These are phyloP conservation scores for Cystobasidium onofrii DNA, from an alignment of 768 basidiomycete species.

Conservation along the genomic window DNA sequence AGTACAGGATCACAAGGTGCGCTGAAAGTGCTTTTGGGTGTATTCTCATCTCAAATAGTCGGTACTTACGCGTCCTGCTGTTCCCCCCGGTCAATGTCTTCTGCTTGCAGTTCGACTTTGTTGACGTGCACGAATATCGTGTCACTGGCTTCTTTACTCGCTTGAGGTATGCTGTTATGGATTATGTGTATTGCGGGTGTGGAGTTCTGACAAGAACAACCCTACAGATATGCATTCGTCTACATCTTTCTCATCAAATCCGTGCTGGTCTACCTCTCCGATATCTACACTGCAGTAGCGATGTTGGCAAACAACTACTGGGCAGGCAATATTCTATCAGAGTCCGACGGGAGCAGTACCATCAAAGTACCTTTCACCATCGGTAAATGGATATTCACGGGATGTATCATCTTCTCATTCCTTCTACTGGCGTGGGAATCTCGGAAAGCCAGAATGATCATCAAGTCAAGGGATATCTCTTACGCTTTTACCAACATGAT, in stretches of 20 bases:
- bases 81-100: not conserved
- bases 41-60: not conserved
- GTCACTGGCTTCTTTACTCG: constrained; percentile 80
- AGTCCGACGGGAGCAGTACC: constrained; percentile 54
- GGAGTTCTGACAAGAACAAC: no score
- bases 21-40: constrained; percentile 32
- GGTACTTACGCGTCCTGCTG: not conserved
- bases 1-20: constrained; percentile 93
- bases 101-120: constrained; percentile 75
- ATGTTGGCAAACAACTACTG: constrained; percentile 86
- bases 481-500: constrained; percentile 97
- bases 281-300: constrained; percentile 94
- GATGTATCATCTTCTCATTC: constrained; percentile 98
- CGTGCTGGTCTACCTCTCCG: constrained; percentile 89
- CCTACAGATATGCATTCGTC: constrained; percentile 72
- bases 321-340: constrained; percentile 77
- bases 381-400: constrained; percentile 93
- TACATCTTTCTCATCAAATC: constrained; percentile 91
- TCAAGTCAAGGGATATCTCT: constrained; percentile 89
- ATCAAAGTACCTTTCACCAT: constrained; percentile 70
- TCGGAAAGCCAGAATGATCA: constrained; percentile 84
- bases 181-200: no score
- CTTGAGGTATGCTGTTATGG: constrained; percentile 57
- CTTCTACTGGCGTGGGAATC: constrained; percentile 88
- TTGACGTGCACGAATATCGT: constrained; percentile 85